Base-by-base conservation (phyloP, 179 eudicot genomes). In the Patellifolia procumbens region DNA sequence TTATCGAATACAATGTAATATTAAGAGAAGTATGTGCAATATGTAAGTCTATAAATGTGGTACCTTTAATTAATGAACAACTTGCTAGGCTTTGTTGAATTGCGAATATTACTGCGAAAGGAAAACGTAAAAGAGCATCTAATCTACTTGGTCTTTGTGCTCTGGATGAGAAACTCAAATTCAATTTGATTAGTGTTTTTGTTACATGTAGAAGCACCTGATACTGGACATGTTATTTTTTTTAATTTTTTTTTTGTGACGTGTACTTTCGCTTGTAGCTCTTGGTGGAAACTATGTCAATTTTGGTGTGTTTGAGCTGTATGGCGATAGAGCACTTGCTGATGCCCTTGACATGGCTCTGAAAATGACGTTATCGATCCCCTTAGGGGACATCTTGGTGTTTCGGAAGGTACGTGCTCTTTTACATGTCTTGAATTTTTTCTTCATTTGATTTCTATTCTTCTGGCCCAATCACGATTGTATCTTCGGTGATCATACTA, bases 231-330 rank as follows among this genome's bases (percentile, higher is more conserved):
- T 70, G 65, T 37, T 74, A 34, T 11, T 4, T 19, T 26, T n/a
- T 20, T 56, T 1, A 61, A 32, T 17, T 37, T n/a, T 22, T 66
- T 2, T 53, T 31, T n/a, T 79, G 34, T 64, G n/a, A n/a, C n/a
- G 74, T 66, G 17, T 76, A 48, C 34, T 66, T 71, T 74, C 58
- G 63, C 69, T 64, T 84, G 80, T 86, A 92, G 97, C 97, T 70
- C 89, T 92, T 78, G 88, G 89, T 66, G 97, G 97, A 69, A 92
- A 92, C 82, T 92, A 92, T 82, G 92, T 87, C 76, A 92, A 92
- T 83, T 92, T 92, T 79, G 97, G 97, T 22, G 97, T 92, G 66
- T 92, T 92, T 84, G 92, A 92, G 80, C 90, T 92, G n/a, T 90
- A 92, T 80, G 97, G 97, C 16, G 97, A 92, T 81, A 86, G 94